Evolutionary conservation across 495 filamentous ascomycete genomes (phyloP), one percentile per base, ranked within the genome.

Genomic region (Bathelium albidoporum): DNA sequence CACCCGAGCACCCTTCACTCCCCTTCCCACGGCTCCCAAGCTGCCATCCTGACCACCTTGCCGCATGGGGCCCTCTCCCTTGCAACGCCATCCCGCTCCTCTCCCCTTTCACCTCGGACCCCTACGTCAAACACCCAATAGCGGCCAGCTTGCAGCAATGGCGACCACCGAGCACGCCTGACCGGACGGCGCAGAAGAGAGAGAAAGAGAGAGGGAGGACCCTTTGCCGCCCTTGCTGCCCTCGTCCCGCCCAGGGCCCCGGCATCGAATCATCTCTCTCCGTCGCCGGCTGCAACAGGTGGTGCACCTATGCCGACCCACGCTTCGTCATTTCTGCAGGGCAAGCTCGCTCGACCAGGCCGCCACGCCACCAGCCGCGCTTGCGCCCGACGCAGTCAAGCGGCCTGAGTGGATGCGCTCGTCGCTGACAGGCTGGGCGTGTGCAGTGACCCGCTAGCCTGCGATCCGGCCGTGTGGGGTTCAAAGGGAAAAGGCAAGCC

Each of bases 401-500:
- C 49, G 44, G 11, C 20, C 20, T 5, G 5, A 22, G 44, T 39
- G 34, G 5, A 5, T 49, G 14, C 44, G 44, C 44, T 49, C 12
- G 10, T 41, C 36, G 18, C 36, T 41, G 36, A 18, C 44, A 24
- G 9, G 49, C 49, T 28, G 20, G 9, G 9, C 9, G 9, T 7
- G 24, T 24, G 9, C 11, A 26, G 12, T 16, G 3, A 49, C 20
- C n/a, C n/a, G 43, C 43, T 55, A 55, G 49, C 49, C 49, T 55
- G 16, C 49, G 49, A 55, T 55, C 49, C 49, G 49, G 49, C 49
- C 49, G 49, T 29, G 49, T 55, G 49, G 20, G 49, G 49, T 39
- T 14, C 5, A 39, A 29, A n/a, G n/a, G 49, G 29, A 29, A 55
- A 20, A 26, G 29, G 43, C 43, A 55, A 55, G 49, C 49, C 49